Evolutionary conservation across 306 rosid genomes (phyloP).

Genomic region (Lotus japonicus): DNA sequence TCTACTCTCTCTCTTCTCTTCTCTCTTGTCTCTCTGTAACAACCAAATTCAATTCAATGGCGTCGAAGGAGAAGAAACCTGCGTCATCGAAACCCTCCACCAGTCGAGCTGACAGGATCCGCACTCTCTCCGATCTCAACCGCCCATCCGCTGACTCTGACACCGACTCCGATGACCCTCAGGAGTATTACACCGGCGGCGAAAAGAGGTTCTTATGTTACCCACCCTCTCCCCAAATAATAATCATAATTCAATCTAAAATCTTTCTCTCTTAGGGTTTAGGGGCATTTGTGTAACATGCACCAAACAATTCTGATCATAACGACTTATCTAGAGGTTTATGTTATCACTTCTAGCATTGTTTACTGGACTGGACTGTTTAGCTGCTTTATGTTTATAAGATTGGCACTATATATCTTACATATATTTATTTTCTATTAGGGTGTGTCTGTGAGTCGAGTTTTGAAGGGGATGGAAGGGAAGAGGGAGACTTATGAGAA

Average conservation of each 20-base stretch:
- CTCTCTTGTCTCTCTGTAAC: background rate
- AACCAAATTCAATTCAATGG: conserved; percentile 32
- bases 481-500: too few relatives aligned
- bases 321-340: background rate
- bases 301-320: background rate
- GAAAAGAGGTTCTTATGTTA: conserved; percentile 51
- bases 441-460: too few relatives aligned
- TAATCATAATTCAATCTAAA: background rate
- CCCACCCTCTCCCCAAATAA: background rate
- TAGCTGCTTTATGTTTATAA: conserved; percentile 5
- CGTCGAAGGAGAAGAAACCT: conserved; percentile 55
- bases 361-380: background rate
- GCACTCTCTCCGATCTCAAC: conserved; percentile 78
- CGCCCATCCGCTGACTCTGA: conserved; percentile 52
- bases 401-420: background rate
- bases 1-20: too few relatives aligned
- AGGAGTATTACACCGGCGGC: conserved; percentile 79
- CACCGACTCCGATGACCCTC: conserved; percentile 67
- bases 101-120: conserved; percentile 54
- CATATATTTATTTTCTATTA: background rate
- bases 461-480: too few relatives aligned
- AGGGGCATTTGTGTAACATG: too few relatives aligned
- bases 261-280: background rate
- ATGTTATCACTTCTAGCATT: background rate
- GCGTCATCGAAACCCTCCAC: conserved; percentile 46